Percentiles rank a stretch among this genome's conserved stretches.
Conservation (phyloP, 352 stramenopile species). For the Phytophthora idaei region DNA sequence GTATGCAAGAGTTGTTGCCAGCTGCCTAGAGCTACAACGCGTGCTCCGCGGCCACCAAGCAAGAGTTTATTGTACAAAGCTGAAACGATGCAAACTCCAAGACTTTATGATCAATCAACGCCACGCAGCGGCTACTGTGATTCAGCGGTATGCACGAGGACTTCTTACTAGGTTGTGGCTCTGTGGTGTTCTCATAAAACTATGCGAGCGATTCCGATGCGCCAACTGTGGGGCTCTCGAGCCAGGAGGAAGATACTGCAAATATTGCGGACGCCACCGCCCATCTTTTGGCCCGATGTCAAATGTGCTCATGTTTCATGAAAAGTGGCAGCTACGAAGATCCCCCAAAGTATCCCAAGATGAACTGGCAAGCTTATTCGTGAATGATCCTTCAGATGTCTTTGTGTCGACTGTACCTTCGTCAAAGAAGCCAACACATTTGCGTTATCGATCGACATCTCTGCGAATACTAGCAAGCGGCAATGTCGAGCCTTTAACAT, state of each 20-base stretch:
- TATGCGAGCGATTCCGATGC: constrained; percentile 60
- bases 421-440: not conserved
- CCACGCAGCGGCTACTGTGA: constrained; percentile 22
- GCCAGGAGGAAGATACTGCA: constrained; percentile 65
- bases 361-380: not conserved
- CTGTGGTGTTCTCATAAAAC: constrained; percentile 26
- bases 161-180: constrained; percentile 28
- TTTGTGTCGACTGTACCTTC: not conserved
- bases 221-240: constrained; percentile 65
- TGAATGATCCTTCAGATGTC: not conserved
- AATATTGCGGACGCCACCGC: constrained; percentile 60
- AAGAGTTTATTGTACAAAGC: constrained; percentile 1
- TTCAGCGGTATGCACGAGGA: constrained; percentile 41
- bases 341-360: not conserved
- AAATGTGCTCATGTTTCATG: constrained; percentile 22
- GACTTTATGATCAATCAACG: not conserved
- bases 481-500: not conserved
- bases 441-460: constrained; percentile 1
- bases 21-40: constrained; percentile 17
- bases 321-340: constrained; percentile 19
- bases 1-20: not conserved
- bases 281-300: constrained; percentile 35
- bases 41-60: constrained; percentile 13
- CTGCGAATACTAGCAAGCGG: not conserved
- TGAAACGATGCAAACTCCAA: constrained; percentile 1